A percentile compares a stretch with the other conserved stretches of the same genome.
Conservation (phyloP, 768 basidiomycete genomes). For the Naganishia randhawae region DNA sequence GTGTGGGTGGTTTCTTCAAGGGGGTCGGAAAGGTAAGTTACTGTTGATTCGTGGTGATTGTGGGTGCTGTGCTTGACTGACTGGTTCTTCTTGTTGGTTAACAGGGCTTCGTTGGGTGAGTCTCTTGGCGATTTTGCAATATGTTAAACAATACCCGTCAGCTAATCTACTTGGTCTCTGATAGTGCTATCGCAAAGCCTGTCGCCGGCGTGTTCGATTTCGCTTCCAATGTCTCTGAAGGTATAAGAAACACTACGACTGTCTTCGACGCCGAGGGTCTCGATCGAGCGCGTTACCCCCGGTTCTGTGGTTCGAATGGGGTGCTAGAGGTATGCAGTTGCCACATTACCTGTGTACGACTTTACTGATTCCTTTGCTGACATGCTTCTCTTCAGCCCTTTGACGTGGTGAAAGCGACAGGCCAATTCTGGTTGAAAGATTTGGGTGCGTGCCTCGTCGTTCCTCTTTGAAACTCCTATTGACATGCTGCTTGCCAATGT, state of each 20-base stretch:
- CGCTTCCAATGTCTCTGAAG: constrained; percentile 89
- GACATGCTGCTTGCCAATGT: neutral
- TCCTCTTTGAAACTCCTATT: neutral
- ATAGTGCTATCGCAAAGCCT: constrained; percentile 87
- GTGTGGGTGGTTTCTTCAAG: constrained; percentile 94
- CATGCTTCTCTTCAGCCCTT: constrained; percentile 62
- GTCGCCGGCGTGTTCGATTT: constrained; percentile 95
- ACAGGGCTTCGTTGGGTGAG: constrained; percentile 75
- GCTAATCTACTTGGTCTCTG: neutral
- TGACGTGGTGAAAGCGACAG: constrained; percentile 80
- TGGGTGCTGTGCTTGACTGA: neutral
- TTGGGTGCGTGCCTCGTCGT: constrained; percentile 53
- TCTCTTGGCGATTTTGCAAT: too few relatives aligned
- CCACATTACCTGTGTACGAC: neutral
- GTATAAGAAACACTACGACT: constrained; percentile 96
- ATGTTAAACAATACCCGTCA: too few relatives aligned
- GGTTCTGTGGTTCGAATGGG: constrained; percentile 79
- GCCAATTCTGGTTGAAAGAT: constrained; percentile 96
- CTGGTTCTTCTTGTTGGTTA: neutral
- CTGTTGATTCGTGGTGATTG: neutral
- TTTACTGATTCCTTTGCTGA: constrained; percentile 23
- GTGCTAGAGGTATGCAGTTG: constrained; percentile 69
- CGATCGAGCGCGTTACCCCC: constrained; percentile 81
- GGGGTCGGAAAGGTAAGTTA: constrained; percentile 75
- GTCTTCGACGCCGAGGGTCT: constrained; percentile 90